Base-by-base conservation (phyloP, 805 yeast species). In the Hanseniaspora meyeri region DNA sequence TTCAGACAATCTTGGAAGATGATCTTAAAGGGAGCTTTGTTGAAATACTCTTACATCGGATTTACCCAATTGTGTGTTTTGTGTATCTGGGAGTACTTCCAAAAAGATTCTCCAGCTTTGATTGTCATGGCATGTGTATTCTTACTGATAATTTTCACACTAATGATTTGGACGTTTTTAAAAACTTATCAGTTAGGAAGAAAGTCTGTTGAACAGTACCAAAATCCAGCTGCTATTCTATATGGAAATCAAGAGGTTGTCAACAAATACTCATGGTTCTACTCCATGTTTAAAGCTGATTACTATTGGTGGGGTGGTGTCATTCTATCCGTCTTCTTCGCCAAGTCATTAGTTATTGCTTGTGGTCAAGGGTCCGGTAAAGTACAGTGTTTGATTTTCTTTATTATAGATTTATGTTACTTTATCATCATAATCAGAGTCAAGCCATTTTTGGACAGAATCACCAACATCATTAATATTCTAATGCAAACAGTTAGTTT, bases 61-160 rank as follows among this genome's bases (percentile, higher is more conserved):
- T 88, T 87, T 68, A 81, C 95, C 2, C 95, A 89, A 68, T 70
- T 90, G 58, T 74, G 82, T 17, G 79, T 89, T 53, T 75, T 90
- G 58, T 82, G 95, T 11, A 74, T 89, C 55, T 90, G 95, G 93
- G 96, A 90, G 72, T 89, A 88, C 68, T 79, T 84, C 8, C 77
- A 76, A 63, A 72, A 77, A 53, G 96, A 90, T 65, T 88, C 96
- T 0, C 85, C 95, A 1, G 96, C 96, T 0, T 88, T 90, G 34
- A 80, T 90, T 58, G 89, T 87, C 5, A 70, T 87, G 58, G 91
- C 95, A 2, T 83, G 79, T 39, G 70, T 90, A 50, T 82, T 87
- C 68, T 71, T 90, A 43, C 49, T 87, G 1, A 70, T 84, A 57
- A 74, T 86, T 1, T 59, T 83, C 6, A 78, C 80, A 1, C 73